phyloP scores from a whole-genome alignment of 768 basidiomycete species.

The Boletus rufocinnamomeus region DNA sequence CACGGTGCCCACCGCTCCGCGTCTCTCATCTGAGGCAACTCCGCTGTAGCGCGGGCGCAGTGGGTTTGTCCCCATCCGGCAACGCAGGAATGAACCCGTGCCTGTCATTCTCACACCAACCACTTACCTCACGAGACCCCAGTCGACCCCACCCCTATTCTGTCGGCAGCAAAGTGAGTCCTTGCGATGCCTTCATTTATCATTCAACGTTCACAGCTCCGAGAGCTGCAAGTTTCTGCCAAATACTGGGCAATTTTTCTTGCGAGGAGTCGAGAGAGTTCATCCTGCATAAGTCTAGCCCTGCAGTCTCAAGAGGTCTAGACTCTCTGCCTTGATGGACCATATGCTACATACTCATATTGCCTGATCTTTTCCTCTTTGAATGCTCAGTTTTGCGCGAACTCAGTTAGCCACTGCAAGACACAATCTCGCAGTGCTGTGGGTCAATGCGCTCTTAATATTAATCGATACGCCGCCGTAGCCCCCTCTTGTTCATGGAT shows the following conservation, averaged over 20 bases:
- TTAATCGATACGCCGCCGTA: constrained; percentile 30
- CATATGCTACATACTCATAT: constrained; percentile 11
- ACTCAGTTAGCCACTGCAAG: neutral
- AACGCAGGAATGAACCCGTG: constrained; percentile 10
- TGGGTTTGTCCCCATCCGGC: constrained; percentile 17
- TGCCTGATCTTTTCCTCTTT: constrained; percentile 3
- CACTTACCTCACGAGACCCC: neutral
- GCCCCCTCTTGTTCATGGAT: constrained; percentile 6
- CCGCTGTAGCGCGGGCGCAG: constrained; percentile 15
- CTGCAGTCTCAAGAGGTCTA: constrained; percentile 5
- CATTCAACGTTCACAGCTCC: constrained; percentile 17
- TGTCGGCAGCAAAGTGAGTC: constrained; percentile 14
- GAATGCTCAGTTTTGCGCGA: neutral
- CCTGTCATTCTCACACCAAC: constrained; percentile 16
- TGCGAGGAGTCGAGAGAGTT: neutral
- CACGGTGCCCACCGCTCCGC: constrained; percentile 13
- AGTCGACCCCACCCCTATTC: neutral
- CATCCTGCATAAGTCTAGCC: neutral
- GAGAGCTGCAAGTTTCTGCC: constrained; percentile 6
- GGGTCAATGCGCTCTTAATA: constrained; percentile 1
- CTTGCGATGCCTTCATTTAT: constrained; percentile 6
- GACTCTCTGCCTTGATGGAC: constrained; percentile 30
- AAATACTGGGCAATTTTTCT: neutral
- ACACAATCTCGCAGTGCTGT: constrained; percentile 17
- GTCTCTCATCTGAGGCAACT: constrained; percentile 16